Evolutionary conservation across 441 rosid species (phyloP).

Genomic region (Isatis lusitanica): DNA sequence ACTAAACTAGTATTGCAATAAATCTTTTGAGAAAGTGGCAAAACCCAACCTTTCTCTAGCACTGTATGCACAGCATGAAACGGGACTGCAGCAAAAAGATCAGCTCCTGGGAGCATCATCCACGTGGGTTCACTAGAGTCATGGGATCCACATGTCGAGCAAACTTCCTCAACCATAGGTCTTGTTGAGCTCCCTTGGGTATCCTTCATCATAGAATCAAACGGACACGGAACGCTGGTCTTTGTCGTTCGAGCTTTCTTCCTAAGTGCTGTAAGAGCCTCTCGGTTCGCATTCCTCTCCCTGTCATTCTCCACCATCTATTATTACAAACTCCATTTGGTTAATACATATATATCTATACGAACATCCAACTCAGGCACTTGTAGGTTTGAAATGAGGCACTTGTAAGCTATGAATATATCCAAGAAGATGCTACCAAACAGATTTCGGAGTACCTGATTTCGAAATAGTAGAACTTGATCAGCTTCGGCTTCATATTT

Average conservation of each 20-base stretch:
- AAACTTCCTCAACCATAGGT: conserved; percentile 74
- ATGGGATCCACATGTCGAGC: conserved; percentile 72
- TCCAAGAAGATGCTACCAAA: neutral
- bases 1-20: neutral
- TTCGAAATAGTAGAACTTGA: conserved; percentile 56
- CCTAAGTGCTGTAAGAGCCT: conserved; percentile 76
- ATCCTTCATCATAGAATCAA: conserved; percentile 73
- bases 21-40: neutral
- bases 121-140: conserved; percentile 64
- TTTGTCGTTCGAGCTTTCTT: conserved; percentile 76
- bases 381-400: conserved; percentile 25
- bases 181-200: conserved; percentile 37
- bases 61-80: conserved; percentile 81
- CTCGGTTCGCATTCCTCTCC: conserved; percentile 71
- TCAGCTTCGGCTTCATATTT: conserved; percentile 77
- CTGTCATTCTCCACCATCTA: conserved; percentile 69
- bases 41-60: conserved; percentile 62
- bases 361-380: neutral
- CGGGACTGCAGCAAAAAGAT: conserved; percentile 62
- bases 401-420: neutral
- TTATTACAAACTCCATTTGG: conserved; percentile 27
- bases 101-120: conserved; percentile 84
- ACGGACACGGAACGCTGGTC: conserved; percentile 65
- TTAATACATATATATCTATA: neutral
- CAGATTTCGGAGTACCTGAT: conserved; percentile 44